Base-by-base conservation (phyloP, 208 protist genomes). In the Crithidia brevicula region DNA sequence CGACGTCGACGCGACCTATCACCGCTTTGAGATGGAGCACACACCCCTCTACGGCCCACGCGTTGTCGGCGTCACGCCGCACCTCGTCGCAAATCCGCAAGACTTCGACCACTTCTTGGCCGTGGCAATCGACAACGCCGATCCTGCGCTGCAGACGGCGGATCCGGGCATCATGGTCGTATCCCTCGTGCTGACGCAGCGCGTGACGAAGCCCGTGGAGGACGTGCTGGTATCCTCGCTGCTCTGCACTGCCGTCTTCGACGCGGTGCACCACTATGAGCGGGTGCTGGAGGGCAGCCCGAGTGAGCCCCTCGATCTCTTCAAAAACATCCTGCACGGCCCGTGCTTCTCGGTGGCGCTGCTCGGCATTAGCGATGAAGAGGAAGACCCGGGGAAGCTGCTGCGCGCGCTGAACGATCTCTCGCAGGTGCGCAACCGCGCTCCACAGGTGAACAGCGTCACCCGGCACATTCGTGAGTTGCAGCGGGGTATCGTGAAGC, bases 81-180 rank as follows among this genome's bases (percentile, higher is more conserved):
- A 91, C 63, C 36, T 75, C 28, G 85, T 93, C 4, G 59, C 63
- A 3, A 78, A 72, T 3, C 64, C 77, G 25, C 76, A 88, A 47
- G 77, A 85, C 27, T 94, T 94, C 53, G 85, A 91, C 42, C 79
- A 75, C 34, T 82, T 90, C 25, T 75, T 94, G 23, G 72, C 74
- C 28, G 63, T 82, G 6, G 88, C 85, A 11, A 87, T 94, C 36
- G 83, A 89, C 64, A 83, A 87, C 42, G 88, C 83, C 23, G 83
- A 81, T 33, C 85, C 85, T 23, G 79, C 85, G 28, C 58, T 91
- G 70, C 81, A 85, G 59, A 82, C 83, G 18, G 80, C 69, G 9
- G 86, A 94, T 45, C 88, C 88, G 31, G 88, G 88, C 27, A 79
- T 94, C 36, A 91, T 94, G 83, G 85, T 91, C 23, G 77, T 92